These are phyloP conservation scores for Stephania cephalantha DNA, from an alignment of 164 flowering plant species.

Conservation along the genomic window DNA sequence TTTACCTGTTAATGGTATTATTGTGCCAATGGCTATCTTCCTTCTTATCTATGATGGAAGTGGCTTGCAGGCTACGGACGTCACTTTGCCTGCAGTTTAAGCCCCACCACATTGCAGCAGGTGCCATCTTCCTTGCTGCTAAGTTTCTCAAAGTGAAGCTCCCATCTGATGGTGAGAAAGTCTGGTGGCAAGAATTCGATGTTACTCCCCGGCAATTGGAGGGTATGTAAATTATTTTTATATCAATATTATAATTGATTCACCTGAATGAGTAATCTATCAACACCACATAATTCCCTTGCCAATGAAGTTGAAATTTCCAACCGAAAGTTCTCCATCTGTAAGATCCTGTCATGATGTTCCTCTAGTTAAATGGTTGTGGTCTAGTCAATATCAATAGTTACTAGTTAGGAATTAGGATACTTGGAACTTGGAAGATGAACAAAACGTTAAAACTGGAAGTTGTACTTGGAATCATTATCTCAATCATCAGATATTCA, in stretches of 20 bases:
- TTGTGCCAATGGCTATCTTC: background rate
- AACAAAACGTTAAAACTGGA: background rate
- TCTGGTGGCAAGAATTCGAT: conserved; percentile 52
- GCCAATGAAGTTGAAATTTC: background rate
- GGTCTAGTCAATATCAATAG: background rate
- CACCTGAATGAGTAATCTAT: background rate
- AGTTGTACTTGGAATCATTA: background rate
- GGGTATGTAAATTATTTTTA: conserved; percentile 25
- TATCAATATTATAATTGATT: conserved; percentile 1
- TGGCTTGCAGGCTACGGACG: conserved; percentile 60
- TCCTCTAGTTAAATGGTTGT: conserved; percentile 4
- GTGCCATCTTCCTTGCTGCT: conserved; percentile 83
- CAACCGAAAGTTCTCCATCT: conserved; percentile 1
- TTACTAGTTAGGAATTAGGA: background rate
- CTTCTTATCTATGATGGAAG: conserved; percentile 17
- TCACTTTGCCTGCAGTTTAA: conserved; percentile 81
- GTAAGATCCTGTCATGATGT: background rate
- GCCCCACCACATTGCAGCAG: conserved; percentile 82
- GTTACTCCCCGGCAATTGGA: conserved; percentile 48
- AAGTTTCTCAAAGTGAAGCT: conserved; percentile 59
- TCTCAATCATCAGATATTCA: background rate
- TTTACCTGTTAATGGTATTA: background rate
- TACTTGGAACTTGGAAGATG: background rate
- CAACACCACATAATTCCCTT: background rate
- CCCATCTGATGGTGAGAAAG: conserved; percentile 42